Conservation (phyloP, 1,284 basidiomycete genomes). For the Ceratobasidium theobromae region DNA sequence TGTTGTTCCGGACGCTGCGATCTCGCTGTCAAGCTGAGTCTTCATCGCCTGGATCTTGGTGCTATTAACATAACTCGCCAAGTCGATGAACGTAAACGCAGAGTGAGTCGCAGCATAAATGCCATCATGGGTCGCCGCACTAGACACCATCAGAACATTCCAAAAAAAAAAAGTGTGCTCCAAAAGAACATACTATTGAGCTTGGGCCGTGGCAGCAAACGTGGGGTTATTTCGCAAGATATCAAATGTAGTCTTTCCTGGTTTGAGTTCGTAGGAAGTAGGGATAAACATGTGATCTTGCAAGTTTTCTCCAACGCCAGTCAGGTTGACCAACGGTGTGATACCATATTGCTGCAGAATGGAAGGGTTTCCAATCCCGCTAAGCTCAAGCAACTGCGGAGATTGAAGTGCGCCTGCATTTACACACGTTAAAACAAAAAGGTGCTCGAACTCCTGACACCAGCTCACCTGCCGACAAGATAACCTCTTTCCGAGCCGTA, state of each 20-base stretch:
- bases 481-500: conserved; percentile 43
- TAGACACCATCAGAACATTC: not conserved
- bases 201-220: conserved; percentile 28
- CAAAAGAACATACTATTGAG: conserved; percentile 30
- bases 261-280: conserved; percentile 34
- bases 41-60: conserved; percentile 18
- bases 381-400: conserved; percentile 53
- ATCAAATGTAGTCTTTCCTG: conserved; percentile 34
- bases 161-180: not conserved
- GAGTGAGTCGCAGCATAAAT: conserved; percentile 34
- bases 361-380: conserved; percentile 49
- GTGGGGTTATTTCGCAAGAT: conserved; percentile 32
- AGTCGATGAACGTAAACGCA: conserved; percentile 33
- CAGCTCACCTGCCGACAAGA: conserved; percentile 46
- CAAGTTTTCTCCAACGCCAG: conserved; percentile 49
- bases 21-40: conserved; percentile 21
- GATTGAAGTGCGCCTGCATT: conserved; percentile 44
- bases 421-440: not conserved
- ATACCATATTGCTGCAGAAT: conserved; percentile 47
- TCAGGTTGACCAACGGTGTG: conserved; percentile 44
- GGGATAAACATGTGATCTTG: conserved; percentile 44
- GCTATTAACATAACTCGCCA: conserved; percentile 16
- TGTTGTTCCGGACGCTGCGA: not conserved
- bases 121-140: conserved; percentile 30
- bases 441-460: not conserved